Evolutionary conservation across 1,139 yeast genomes (phyloP), one percentile per base, ranked within the genome.

Genomic region (Sugiyamaella xylanicola): DNA sequence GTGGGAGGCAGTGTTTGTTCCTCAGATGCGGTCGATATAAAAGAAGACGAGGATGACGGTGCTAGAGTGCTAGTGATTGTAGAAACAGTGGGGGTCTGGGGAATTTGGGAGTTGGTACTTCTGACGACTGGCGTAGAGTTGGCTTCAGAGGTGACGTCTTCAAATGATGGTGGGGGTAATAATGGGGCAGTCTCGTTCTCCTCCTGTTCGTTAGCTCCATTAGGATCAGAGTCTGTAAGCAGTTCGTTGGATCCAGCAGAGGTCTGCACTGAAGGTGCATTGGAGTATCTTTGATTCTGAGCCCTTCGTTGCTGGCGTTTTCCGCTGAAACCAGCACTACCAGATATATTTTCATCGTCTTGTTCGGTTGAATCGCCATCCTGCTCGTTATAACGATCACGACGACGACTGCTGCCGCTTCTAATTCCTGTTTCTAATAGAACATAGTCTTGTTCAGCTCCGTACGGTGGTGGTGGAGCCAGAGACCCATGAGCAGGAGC

Each of bases 401-500:
- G 22, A 27, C 29, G 22, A 17, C 19, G 37, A 19, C 46, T 41
- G n/a, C 16, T n/a, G 1, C 43, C 50, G 16, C 50, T 40, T 36
- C 50, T 25, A 36, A 46, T 36, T 2, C 67, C 68, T 9, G 69
- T 58, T 53, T 74, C 77, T 15, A 74, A 62, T 45, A 74, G 61
- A 19, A 75, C 72, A 32, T 74, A 73, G 51, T 74, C 77, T 8
- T 73, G 74, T 56, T 78, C 81, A 25, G 76, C 74, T 35, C 84
- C 83, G 63, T 86, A 86, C 1, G 87, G 79, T 0, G 93, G 93
- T 1, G 93, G 93, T 1, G 90, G 86, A 2, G 90, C 90, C 58
- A 86, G 77, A 1, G 82, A 78, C 0, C 92, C 93, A 56, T 76
- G 84, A 42, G 82, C 80, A 47, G 87, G 86, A 25, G 96, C 96